Percentiles rank a stretch among this genome's conserved stretches.
Conservation (phyloP, 2,329 filamentous ascomycete genomes). For the Botryosphaeria agaves region DNA sequence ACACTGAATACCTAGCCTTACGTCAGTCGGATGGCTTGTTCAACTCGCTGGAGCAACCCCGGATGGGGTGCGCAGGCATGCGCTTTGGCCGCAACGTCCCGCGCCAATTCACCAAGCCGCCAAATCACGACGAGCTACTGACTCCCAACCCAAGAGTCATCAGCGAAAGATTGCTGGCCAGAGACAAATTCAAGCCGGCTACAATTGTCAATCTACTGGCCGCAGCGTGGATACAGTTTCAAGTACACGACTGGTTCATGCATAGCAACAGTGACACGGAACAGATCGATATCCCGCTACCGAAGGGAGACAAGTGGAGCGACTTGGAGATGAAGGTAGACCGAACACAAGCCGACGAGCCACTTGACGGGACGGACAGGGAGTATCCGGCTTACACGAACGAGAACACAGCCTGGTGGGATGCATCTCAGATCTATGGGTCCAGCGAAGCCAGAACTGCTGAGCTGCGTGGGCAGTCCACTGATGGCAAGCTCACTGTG, state of each 20-base stretch:
- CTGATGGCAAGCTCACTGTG: conserved; percentile 23
- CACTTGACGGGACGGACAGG: conserved; percentile 18
- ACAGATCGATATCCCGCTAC: conserved; percentile 17
- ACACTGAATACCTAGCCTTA: conserved; percentile 16
- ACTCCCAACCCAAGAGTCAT: conserved; percentile 26
- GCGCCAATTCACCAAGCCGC: conserved; percentile 17
- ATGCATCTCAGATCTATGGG: conserved; percentile 29
- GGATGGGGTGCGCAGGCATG: conserved; percentile 28
- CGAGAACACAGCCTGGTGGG: conserved; percentile 28
- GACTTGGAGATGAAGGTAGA: conserved; percentile 19
- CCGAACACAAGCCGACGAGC: conserved; percentile 17
- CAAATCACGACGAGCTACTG: conserved; percentile 23
- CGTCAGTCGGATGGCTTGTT: conserved; percentile 27
- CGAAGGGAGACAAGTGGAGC: conserved; percentile 18
- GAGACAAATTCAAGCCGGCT: conserved; percentile 27
- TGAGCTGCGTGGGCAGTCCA: conserved; percentile 15
- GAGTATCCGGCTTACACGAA: conserved; percentile 25
- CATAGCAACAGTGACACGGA: conserved; percentile 12
- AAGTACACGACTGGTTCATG: conserved; percentile 26
- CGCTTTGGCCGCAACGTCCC: conserved; percentile 28
- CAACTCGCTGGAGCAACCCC: conserved; percentile 23
- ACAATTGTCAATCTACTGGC: conserved; percentile 28
- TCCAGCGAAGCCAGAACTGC: conserved; percentile 20
- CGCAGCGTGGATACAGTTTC: conserved; percentile 33
- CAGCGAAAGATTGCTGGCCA: conserved; percentile 23